Evolutionary conservation across 371 early-diverging fungal genomes (phyloP).

Genomic region (Apophysomyces sp.): DNA sequence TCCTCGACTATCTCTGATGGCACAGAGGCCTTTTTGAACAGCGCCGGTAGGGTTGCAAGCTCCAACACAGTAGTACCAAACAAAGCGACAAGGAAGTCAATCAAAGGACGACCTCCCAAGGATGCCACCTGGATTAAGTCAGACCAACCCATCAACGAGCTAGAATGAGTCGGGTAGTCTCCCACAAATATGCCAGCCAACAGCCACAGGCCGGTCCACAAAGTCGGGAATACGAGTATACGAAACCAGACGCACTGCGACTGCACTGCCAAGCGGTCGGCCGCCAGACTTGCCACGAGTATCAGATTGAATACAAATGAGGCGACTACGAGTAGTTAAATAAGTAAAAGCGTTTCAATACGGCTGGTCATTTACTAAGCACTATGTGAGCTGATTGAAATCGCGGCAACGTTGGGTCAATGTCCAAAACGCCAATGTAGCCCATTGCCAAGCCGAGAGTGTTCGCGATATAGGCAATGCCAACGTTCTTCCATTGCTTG

Average conservation of each 20-base stretch:
- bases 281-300: background rate
- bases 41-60: background rate
- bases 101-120: conserved; percentile 24
- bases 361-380: conserved; percentile 8
- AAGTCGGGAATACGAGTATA: conserved; percentile 23
- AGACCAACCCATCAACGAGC: conserved; percentile 21
- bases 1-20: background rate
- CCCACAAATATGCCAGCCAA: conserved; percentile 12
- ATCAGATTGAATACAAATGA: conserved; percentile 9
- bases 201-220: conserved; percentile 31
- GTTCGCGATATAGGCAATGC: conserved; percentile 11
- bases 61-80: conserved; percentile 28
- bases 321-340: background rate
- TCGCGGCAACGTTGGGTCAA: background rate
- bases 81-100: conserved; percentile 30
- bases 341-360: background rate
- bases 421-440: conserved; percentile 20
- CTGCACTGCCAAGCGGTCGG: conserved; percentile 14
- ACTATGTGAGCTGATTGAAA: conserved; percentile 14
- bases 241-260: conserved; percentile 9
- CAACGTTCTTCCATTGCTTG: conserved; percentile 8
- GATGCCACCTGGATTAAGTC: conserved; percentile 28
- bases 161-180: conserved; percentile 22
- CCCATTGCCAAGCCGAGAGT: conserved; percentile 9
- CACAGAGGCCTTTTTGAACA: background rate